Base-by-base conservation (phyloP, 495 filamentous ascomycete genomes). In the Parathielavia appendiculata region DNA sequence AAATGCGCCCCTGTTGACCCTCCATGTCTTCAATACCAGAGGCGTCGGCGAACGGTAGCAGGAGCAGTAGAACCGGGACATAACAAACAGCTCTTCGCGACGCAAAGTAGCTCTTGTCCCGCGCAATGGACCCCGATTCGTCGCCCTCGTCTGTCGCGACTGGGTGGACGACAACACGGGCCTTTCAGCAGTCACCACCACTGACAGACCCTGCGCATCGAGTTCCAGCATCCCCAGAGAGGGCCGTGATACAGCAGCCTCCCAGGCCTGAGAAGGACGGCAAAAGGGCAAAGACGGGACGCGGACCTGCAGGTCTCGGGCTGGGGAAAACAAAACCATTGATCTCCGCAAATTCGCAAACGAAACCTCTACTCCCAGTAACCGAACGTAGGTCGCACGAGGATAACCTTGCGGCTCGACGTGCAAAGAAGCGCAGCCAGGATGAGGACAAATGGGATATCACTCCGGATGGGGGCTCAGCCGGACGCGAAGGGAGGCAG, bases 401-500 rank as follows among this genome's bases (percentile, higher is more conserved):
- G 23, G 70, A 73, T 17, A 69, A 54, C 48, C 68, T 68, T 51
- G 45, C 59, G 20, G 46, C 38, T 17, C 66, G 66, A 14, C 63
- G 65, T 22, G 48, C 45, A 13, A 72, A 64, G 55, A 71, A 66
- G 62, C 58, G 32, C 49, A 65, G 69, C 44, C 69, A 71, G 50
- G 63, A 69, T 45, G 71, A 72, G 20, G 74, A 74, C 38, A 79
- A 74, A 64, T 74, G 69, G 68, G 77, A 78, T 35, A 68, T 81
- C 51, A 67, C 76, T 5, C 77, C 75, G 6, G 80, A 83, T 51
- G 77, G 75, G 39, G 69, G 70, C 23, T 76, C 73, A 19, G 76
- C 73, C n/a, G 80, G 79, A 10, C 72, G 79, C 59, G 79, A 80
- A 73, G 89, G 86, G 26, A 80, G 89, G 50, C 88, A 93, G 66